A percentile compares a stretch with the other conserved stretches of the same genome.
Evolutionary conservation across 139 green algal genomes (phyloP).

Genomic region (Chlamydomonas sp.): DNA sequence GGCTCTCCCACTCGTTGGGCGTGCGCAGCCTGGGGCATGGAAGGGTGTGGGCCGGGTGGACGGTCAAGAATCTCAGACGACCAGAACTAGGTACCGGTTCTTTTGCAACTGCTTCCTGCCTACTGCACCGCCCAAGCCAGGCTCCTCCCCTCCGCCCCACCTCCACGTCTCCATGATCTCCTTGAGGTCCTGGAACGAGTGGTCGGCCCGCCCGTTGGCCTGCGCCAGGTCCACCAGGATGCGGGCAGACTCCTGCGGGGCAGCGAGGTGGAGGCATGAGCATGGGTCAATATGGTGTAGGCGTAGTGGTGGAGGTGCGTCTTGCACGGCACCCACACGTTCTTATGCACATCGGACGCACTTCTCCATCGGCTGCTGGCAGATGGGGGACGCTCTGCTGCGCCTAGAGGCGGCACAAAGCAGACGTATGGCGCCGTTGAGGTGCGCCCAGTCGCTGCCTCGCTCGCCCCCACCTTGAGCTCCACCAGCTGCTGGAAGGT

Average conservation of each 20-base stretch:
- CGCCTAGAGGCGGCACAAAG: too few relatives aligned
- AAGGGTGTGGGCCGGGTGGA: not conserved
- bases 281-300: not conserved
- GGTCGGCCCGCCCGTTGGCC: constrained; percentile 37
- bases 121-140: not conserved
- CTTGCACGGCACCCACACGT: not conserved
- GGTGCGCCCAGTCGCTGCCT: not conserved
- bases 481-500: constrained; percentile 90
- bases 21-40: constrained; percentile 68
- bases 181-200: constrained; percentile 74
- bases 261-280: not conserved
- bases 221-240: constrained; percentile 79
- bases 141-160: not conserved
- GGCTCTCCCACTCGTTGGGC: constrained; percentile 95
- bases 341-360: too few relatives aligned
- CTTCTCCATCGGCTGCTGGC: too few relatives aligned
- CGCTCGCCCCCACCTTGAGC: constrained; percentile 62
- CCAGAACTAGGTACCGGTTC: not conserved
- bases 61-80: not conserved
- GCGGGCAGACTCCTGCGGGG: constrained; percentile 72
- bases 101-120: not conserved
- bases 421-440: too few relatives aligned
- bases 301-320: not conserved
- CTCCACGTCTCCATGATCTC: constrained; percentile 93
- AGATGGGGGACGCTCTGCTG: too few relatives aligned